Base-by-base conservation (phyloP, 2,329 filamentous ascomycete genomes). In the Beauveria brongniartii region DNA sequence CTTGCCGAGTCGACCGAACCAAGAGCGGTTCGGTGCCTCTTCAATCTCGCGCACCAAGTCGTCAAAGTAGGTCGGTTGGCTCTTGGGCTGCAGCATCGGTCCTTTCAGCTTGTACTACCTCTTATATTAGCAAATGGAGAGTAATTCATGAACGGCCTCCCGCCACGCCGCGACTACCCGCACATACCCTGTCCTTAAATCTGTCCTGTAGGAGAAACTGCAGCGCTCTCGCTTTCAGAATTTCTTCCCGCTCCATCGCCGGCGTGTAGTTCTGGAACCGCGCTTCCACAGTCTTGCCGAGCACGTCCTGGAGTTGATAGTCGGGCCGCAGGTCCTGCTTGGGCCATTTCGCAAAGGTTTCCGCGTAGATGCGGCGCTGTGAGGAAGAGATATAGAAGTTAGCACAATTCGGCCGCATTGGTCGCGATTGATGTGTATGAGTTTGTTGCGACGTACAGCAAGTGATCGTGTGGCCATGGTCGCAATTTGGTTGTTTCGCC, bases 41-140 rank as follows among this genome's bases (percentile, higher is more conserved):
- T 88, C 82, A 26, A 89, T 78, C 70, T 89, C 86, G 58, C 74
- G 76, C 1, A 87, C 69, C 34, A 89, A 71, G 64, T 87, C 82
- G 22, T 75, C 71, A 68, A 86, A 89, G 69, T 89, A 86, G 0
- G 79, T 82, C 43, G 86, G 86, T 65, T 88, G 84, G 67, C 83
- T 86, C 69, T 78, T 79, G 16, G 86, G 86, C 58, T 77, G 72
- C 61, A 87, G 73, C 48, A 87, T 72, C 4, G 73, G 72, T 46
- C 80, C 79, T n/a, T 72, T 78, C 34, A 76, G 69, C 62, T 73
- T 72, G 59, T 74, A 75, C 74, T 76, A 55, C 55, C 8, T 5
- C 34, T 3, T 12, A n/a, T 40, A 62, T 65, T 52, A 66, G 60
- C 50, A 52, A 28, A 20, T 16, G 34, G 34, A 16, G 34, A 6